These are phyloP conservation scores for Candida sakaeoensis DNA, from an alignment of 805 yeast species.

Conservation along the genomic window DNA sequence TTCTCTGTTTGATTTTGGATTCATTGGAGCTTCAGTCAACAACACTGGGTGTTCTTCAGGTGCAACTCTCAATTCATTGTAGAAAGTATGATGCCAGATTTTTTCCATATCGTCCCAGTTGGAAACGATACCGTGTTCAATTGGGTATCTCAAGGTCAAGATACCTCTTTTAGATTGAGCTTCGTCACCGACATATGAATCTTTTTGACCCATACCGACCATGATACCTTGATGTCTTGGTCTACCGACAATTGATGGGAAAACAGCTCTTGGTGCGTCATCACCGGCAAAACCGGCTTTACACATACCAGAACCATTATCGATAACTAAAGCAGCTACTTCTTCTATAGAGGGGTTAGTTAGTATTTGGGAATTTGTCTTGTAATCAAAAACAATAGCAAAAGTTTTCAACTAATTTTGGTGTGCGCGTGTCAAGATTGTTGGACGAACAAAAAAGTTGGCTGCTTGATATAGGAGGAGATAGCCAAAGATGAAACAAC, in stretches of 20 bases:
- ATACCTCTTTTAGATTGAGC: constrained; percentile 99
- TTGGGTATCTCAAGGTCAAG: constrained; percentile 96
- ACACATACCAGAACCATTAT: constrained; percentile 99
- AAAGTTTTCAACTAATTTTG: background rate
- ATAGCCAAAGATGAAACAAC: background rate
- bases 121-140: constrained; percentile 99
- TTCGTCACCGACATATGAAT: constrained; percentile 99
- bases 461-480: background rate
- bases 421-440: background rate
- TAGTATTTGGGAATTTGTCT: constrained; percentile 14
- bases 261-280: constrained; percentile 99
- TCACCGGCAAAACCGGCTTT: constrained; percentile 99
- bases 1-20: constrained; percentile 99
- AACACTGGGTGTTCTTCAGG: constrained; percentile 99
- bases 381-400: background rate
- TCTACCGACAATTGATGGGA: constrained; percentile 99
- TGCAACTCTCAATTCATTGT: constrained; percentile 99
- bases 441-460: background rate
- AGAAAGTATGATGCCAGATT: constrained; percentile 99
- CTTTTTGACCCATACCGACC: constrained; percentile 99
- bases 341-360: constrained; percentile 30
- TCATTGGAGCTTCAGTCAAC: constrained; percentile 99
- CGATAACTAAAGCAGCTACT: constrained; percentile 76
- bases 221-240: constrained; percentile 99
- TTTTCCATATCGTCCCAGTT: constrained; percentile 99